A percentile compares a stretch with the other conserved stretches of the same genome.
Evolutionary conservation across 768 basidiomycete genomes (phyloP).

Genomic region (Leccinum imitatum): DNA sequence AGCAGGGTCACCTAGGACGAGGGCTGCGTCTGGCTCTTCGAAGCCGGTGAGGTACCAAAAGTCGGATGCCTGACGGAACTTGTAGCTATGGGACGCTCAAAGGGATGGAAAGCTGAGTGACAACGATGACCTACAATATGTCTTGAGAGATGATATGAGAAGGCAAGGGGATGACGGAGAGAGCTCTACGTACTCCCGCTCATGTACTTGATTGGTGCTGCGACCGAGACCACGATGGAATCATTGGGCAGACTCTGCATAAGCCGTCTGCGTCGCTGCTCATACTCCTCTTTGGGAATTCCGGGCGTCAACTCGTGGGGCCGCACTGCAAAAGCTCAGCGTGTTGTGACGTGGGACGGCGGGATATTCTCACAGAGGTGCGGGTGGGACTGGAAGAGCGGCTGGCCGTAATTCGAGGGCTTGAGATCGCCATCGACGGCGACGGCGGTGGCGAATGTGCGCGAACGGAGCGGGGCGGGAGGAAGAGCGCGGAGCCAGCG

Average conservation of each 20-base stretch:
- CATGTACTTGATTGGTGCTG: conserved; percentile 85
- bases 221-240: conserved; percentile 72
- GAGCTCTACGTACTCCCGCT: conserved; percentile 58
- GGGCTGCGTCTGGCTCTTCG: conserved; percentile 86
- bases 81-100: conserved; percentile 62
- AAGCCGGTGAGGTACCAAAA: conserved; percentile 98
- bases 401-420: conserved; percentile 80
- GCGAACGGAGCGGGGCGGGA: conserved; percentile 6
- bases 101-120: conserved; percentile 5
- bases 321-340: conserved; percentile 40
- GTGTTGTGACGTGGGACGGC: conserved; percentile 1
- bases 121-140: conserved; percentile 65
- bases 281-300: conserved; percentile 76
- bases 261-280: conserved; percentile 60
- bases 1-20: conserved; percentile 66
- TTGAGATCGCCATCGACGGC: conserved; percentile 40
- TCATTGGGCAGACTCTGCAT: conserved; percentile 75
- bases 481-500: neutral
- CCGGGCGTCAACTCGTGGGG: conserved; percentile 79
- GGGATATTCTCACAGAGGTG: conserved; percentile 58
- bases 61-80: conserved; percentile 89
- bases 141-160: conserved; percentile 35
- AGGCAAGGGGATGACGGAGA: conserved; percentile 10
- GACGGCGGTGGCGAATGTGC: conserved; percentile 37
- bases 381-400: conserved; percentile 73